These are phyloP conservation scores for Boletus sp. DNA, from an alignment of 768 basidiomycete genomes.

Conservation along the genomic window DNA sequence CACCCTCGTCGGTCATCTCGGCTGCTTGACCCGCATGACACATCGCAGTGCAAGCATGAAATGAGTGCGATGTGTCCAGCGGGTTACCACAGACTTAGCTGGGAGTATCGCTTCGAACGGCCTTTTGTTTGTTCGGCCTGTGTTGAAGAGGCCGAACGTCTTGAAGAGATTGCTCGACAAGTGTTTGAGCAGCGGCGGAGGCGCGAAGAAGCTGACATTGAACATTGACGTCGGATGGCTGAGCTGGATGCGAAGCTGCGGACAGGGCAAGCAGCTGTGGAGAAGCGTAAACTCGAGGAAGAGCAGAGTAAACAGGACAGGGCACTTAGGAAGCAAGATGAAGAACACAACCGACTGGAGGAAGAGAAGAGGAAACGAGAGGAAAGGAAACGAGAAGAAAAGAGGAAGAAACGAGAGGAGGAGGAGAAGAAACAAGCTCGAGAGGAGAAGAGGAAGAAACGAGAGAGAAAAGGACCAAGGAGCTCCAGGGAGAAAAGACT, in stretches of 20 bases:
- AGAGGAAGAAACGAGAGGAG: neutral
- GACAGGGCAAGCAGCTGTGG: constrained; percentile 5
- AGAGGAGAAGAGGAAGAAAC: neutral
- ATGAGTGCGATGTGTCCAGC: constrained; percentile 37
- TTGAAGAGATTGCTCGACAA: constrained; percentile 36
- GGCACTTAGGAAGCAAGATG: constrained; percentile 19
- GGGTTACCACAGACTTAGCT: constrained; percentile 40
- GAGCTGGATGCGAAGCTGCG: constrained; percentile 40
- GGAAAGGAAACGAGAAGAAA: too few species aligned
- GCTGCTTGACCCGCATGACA: neutral
- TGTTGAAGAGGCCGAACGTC: constrained; percentile 35
- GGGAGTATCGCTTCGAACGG: constrained; percentile 36
- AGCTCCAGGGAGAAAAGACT: too few species aligned
- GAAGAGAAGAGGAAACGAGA: neutral
- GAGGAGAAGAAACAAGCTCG: constrained; percentile 29
- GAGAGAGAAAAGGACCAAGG: too few species aligned
- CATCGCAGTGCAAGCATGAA: constrained; percentile 40
- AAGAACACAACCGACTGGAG: neutral
- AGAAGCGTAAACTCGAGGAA: neutral
- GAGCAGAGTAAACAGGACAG: constrained; percentile 39
- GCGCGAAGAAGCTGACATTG: constrained; percentile 41
- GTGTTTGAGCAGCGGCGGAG: constrained; percentile 37
- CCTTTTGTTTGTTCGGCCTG: constrained; percentile 43
- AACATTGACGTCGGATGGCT: constrained; percentile 39
- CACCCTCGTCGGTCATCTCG: too few species aligned